Evolutionary conservation across 768 basidiomycete genomes (phyloP), one percentile per base, ranked within the genome.

Genomic region (Suillus fuscotomentosus): DNA sequence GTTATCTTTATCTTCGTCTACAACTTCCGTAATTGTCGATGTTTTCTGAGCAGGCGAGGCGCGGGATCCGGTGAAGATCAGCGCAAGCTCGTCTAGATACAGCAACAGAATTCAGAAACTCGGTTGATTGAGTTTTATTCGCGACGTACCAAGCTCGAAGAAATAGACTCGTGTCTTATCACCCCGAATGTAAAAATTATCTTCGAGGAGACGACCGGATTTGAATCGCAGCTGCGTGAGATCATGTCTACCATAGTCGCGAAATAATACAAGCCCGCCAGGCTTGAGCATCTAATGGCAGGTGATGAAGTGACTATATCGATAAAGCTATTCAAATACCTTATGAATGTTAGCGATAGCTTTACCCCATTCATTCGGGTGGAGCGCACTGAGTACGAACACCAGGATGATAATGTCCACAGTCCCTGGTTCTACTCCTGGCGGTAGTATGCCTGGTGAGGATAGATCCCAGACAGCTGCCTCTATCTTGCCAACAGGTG

Each of bases 161-260:
- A 99, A 99, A 76, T 98, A 99, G 0, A 99, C 97, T 45, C 97
- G 83, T 0, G 97, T 99, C 71, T 94, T 96, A 78, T 99, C 97
- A 0, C 97, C 97, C 43, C 97, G 86, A 60, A 97, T 91, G 71
- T 99, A 99, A 68, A 99, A 89, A 73, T 97, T 96, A 55, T 96
- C 94, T 50, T 94, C 92, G 13, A 99, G 84, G 62, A 99, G 83
- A 13, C 97, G 84, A 2, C 90, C 88, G 7, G 83, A 83, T 76
- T 94, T 97, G 82, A 99, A 97, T 11, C 97, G 84, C 53, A 99
- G 81, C 75, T 98, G 97, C 1, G 97, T 93, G 53, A 99, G 85
- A 73, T 99, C 97, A 72, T 98, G 84, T 31, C 97, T 86, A 3
- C 97, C 97, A 71, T 99, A 99, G 75, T 99, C 97, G 13, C 97